Percentiles rank a stretch among this genome's conserved stretches.
phyloP scores from a whole-genome alignment of 805 yeast genomes.

The Teunomyces panamensis region DNA sequence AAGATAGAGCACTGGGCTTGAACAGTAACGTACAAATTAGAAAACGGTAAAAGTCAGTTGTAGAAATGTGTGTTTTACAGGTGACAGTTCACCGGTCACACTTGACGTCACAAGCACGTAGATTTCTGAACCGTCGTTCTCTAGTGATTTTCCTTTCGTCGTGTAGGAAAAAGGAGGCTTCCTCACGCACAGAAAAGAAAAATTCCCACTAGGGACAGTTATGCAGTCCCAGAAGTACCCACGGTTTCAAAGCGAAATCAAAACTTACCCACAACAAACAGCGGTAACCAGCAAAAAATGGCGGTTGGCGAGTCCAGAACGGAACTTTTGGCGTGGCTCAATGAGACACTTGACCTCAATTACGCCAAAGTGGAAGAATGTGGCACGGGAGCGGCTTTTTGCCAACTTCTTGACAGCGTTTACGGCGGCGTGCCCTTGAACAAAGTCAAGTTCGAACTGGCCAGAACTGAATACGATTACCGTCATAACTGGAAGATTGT shows the following conservation, averaged over 20 bases:
- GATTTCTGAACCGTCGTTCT: too few species aligned
- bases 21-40: too few species aligned
- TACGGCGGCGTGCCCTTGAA: slow-evolving; percentile 79
- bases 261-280: neutral
- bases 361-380: slow-evolving; percentile 85
- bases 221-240: neutral
- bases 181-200: neutral
- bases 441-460: slow-evolving; percentile 65
- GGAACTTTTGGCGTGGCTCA: slow-evolving; percentile 84
- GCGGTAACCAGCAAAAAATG: slow-evolving; percentile 3
- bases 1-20: too few species aligned
- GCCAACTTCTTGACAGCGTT: slow-evolving; percentile 86
- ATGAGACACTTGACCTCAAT: slow-evolving; percentile 60
- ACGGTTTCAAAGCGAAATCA: neutral
- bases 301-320: slow-evolving; percentile 70
- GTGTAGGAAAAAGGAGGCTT: neutral
- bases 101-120: too few species aligned
- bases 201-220: neutral
- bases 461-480: slow-evolving; percentile 70
- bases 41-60: too few species aligned
- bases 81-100: too few species aligned
- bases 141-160: too few species aligned
- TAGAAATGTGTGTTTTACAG: neutral
- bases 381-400: slow-evolving; percentile 94
- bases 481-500: slow-evolving; percentile 79